Conservation (phyloP, 257 asterid genomes). For the Knoxia roxburghii region DNA sequence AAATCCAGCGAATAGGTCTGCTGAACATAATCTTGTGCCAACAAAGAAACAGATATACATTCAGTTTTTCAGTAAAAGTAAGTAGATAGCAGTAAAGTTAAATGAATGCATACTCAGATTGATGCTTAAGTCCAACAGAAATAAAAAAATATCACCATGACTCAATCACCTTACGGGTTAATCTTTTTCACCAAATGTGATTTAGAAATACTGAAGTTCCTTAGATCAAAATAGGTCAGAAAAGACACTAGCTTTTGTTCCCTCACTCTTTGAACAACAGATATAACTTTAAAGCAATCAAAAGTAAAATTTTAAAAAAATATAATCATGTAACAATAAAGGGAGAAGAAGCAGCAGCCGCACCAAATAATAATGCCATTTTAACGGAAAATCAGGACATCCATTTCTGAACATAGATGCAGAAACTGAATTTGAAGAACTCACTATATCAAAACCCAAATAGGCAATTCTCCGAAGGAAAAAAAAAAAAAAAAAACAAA, state of each 20-base stretch:
- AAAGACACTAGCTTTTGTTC: neutral
- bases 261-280: neutral
- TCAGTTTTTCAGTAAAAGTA: slow-evolving; percentile 13
- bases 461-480: neutral
- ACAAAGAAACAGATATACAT: neutral
- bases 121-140: slow-evolving; percentile 3
- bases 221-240: neutral
- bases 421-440: neutral
- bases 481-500: neutral
- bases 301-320: neutral
- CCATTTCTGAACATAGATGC: neutral
- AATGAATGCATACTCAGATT: neutral
- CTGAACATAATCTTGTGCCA: slow-evolving; percentile 69
- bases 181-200: neutral
- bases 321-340: neutral
- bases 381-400: neutral
- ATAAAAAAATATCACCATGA: neutral
- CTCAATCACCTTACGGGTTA: neutral
- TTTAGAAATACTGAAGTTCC: neutral
- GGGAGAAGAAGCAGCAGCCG: neutral
- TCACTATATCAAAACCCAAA: neutral
- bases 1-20: slow-evolving; percentile 94
- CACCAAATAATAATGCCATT: neutral
- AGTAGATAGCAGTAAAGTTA: neutral
- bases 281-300: neutral